Evolutionary conservation across 371 early-diverging fungal species (phyloP), one percentile per base, ranked within the genome.

Genomic region (Lichtheimia corymbifera): DNA sequence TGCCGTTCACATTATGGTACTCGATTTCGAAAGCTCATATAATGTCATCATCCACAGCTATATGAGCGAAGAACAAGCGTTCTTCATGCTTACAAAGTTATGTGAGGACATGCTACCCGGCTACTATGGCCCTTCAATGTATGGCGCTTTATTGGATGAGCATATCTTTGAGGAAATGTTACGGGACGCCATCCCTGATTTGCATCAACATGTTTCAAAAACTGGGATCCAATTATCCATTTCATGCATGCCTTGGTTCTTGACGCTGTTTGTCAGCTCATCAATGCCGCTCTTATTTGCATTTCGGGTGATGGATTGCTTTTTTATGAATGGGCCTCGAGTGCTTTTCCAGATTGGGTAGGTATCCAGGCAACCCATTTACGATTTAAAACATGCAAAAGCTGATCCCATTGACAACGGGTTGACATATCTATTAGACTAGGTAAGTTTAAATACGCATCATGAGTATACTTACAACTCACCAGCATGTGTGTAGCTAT

Each of bases 51-150:
- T 22, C 47, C 11, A 47, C 66, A 85, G 85, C n/a, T 95, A 91
- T 66, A 85, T 94, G 81, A 90, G 89, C 6, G 98, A 98, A 72
- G 97, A 97, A 74, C 97, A 98, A 66, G 96, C 96, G 13, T 98
- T 97, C 68, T 97, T 95, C 93, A 87, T 91, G 4, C 73, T 98
- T 54, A 85, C 89, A 12, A 89, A 94, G 12, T 72, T 97, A 18
- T 93, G 95, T 62, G 96, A 97, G 52, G 83, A 90, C 18, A 78
- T 96, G 70, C 83, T 96, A 22, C 97, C 97, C 7, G 95, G 94
- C 3, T 98, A 98, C 72, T 98, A 98, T 71, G 88, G 93, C 71
- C 93, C 94, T n/a, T 94, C 93, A 45, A 97, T 97, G 99, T 93
- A 96, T 59, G 98, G 98, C 1, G 99, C 97, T 5, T 84, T 93